Conservation (phyloP, 352 stramenopile species). For the Thraustochytrium striatum region DNA sequence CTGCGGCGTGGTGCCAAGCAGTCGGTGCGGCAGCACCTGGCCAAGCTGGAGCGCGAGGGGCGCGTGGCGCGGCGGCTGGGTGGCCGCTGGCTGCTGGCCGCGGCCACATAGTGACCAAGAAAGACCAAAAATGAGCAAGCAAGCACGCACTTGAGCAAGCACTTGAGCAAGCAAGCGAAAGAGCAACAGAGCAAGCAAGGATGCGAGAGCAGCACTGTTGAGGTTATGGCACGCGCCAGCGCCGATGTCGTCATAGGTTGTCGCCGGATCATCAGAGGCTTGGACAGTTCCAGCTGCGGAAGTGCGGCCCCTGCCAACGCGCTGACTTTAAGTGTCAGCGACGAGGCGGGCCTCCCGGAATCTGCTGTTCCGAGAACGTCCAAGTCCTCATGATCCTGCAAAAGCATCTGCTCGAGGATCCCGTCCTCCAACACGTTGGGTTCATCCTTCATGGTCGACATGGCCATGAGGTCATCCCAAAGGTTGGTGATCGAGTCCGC, state of each 20-base stretch:
- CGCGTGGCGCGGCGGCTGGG: not conserved
- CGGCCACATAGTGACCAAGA: not conserved
- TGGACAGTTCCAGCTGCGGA: not conserved
- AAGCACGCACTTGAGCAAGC: too few species aligned
- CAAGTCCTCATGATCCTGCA: not conserved
- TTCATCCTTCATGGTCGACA: not conserved
- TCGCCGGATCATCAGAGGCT: not conserved
- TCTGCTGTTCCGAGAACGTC: not conserved
- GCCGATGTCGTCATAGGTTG: not conserved
- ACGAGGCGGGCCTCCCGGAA: not conserved
- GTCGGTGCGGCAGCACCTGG: conserved; percentile 35
- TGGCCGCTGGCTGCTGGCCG: not conserved
- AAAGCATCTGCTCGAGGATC: not conserved
- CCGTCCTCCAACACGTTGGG: not conserved
- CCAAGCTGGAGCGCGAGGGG: conserved; percentile 23
- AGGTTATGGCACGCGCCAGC: not conserved
- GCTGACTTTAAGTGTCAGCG: not conserved
- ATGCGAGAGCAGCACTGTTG: not conserved
- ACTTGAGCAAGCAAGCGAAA: too few species aligned
- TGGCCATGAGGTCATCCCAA: not conserved
- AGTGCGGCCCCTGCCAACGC: not conserved
- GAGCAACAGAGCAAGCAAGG: not conserved
- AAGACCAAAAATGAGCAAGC: not conserved
- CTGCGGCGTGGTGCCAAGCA: conserved; percentile 31
- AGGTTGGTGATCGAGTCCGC: not conserved